Base-by-base conservation (phyloP, 208 protist species). In the Leishmania guyanensis region DNA sequence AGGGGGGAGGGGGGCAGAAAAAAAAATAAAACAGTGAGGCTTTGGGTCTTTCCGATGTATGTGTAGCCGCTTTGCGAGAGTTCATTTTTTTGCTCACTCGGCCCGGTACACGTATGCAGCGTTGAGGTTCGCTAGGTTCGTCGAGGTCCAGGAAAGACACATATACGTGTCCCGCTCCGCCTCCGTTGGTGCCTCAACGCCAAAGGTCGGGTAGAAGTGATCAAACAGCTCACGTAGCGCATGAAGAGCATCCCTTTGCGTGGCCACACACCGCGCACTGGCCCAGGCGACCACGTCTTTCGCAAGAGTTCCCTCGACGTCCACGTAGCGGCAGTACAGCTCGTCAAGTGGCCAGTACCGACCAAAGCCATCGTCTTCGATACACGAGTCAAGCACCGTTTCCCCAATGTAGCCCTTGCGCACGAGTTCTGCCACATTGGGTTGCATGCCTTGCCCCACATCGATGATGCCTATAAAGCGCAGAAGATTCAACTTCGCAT, bases 391-490 rank as follows among this genome's bases (percentile, higher is more conserved):
- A 10, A 96, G 86, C 58, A 96, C 81, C 0, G 90, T 93, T 76
- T 95, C 86, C 29, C 94, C 94, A 88, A 98, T 96, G 71, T 88
- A 87, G 5, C 71, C 74, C 36, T 86, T 83, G 46, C 85, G 74
- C 3, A 84, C 87, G 36, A 98, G 87, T 66, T 88, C 82, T 36
- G 65, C 62, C 20, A 94, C 83, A 43, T 86, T 80, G 0, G 93
- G 93, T 81, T 96, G 92, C 66, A 91, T 91, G 20, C 94, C 94
- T 73, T 98, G 94, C 1, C 93, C 94, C 29, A 98, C 73, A 75
- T 98, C 94, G 51, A 98, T 94, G 73, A 95, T 92, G 84, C 83
- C 92, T 65, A 97, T 95, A 58, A 94, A 87, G 29, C 92, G 89
- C 26, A 95, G 81, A 1, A 73, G 75, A 51, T 22, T 53, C 72